Evolutionary conservation across 805 yeast species (phyloP).

Genomic region (Yamadazyma akitaensis): DNA sequence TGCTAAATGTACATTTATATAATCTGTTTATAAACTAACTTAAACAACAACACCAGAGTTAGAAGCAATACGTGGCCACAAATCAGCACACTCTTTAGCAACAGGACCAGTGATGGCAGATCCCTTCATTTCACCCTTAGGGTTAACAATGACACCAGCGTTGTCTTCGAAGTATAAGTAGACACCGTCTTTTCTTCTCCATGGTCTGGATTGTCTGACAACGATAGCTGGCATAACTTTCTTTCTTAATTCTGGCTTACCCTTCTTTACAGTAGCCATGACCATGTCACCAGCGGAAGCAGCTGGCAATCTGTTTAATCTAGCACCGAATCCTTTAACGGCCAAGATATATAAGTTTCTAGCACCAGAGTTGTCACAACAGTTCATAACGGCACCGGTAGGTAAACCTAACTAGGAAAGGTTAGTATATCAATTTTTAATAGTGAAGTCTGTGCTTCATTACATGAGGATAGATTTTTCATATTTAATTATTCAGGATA

Average conservation of each 20-base stretch:
- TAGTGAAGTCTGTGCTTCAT: not conserved
- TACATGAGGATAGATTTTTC: not conserved
- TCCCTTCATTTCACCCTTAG: slow-evolving; percentile 99
- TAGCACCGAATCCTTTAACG: slow-evolving; percentile 99
- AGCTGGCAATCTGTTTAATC: slow-evolving; percentile 99
- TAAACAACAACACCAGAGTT: slow-evolving; percentile 99
- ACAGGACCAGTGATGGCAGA: slow-evolving; percentile 99
- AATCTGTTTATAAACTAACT: slow-evolving; percentile 16
- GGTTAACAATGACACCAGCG: slow-evolving; percentile 99
- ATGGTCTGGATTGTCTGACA: slow-evolving; percentile 98
- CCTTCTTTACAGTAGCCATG: slow-evolving; percentile 99
- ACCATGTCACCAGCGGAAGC: slow-evolving; percentile 99
- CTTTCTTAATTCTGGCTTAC: slow-evolving; percentile 99
- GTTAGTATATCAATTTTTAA: slow-evolving; percentile 23
- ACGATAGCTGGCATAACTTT: slow-evolving; percentile 99
- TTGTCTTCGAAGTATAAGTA: slow-evolving; percentile 99
- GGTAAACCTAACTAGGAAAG: slow-evolving; percentile 89
- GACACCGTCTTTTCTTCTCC: slow-evolving; percentile 99
- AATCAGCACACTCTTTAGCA: slow-evolving; percentile 99
- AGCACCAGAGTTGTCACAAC: slow-evolving; percentile 99
- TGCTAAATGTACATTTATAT: slow-evolving; percentile 12
- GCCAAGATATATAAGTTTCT: slow-evolving; percentile 98
- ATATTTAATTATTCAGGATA: not conserved
- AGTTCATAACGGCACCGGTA: slow-evolving; percentile 99
- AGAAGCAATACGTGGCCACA: slow-evolving; percentile 99